phyloP scores from a whole-genome alignment of 2,329 filamentous ascomycete species.

The Aspergillus fructus region DNA sequence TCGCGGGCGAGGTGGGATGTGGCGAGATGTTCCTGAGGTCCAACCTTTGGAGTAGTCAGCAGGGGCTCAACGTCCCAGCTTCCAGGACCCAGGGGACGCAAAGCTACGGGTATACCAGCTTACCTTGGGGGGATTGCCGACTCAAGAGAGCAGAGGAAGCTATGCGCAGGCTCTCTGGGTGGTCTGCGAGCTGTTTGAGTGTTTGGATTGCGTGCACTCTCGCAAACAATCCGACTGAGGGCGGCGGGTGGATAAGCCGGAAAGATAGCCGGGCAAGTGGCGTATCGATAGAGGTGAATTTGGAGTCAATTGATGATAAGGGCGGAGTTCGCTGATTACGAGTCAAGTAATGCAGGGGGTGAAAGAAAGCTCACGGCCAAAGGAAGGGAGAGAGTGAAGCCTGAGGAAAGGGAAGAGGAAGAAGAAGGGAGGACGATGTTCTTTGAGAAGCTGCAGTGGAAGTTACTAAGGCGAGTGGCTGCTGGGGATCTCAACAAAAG shows the following conservation, averaged over 20 bases:
- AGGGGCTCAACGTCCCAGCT: slow-evolving; percentile 16
- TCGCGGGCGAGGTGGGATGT: slow-evolving; percentile 9
- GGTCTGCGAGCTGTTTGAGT: not conserved
- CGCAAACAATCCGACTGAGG: slow-evolving; percentile 1
- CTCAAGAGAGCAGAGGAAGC: slow-evolving; percentile 13
- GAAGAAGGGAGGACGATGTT: slow-evolving; percentile 7
- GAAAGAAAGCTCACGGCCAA: not conserved
- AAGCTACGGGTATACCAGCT: slow-evolving; percentile 9
- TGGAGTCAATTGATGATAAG: slow-evolving; percentile 29
- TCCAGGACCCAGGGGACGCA: slow-evolving; percentile 9
- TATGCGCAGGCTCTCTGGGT: slow-evolving; percentile 9
- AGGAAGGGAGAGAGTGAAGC: slow-evolving; percentile 4
- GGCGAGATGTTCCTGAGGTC: slow-evolving; percentile 21
- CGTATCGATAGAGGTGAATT: slow-evolving; percentile 28
- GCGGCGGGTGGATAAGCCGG: slow-evolving; percentile 26
- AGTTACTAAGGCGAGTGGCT: not conserved
- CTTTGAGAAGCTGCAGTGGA: slow-evolving; percentile 1
- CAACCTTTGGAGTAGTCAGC: slow-evolving; percentile 18
- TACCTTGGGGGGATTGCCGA: slow-evolving; percentile 1
- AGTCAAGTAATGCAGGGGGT: not conserved
- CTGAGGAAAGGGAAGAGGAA: slow-evolving; percentile 1
- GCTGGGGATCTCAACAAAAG: not conserved
- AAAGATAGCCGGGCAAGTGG: slow-evolving; percentile 29
- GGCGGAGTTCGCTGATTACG: not conserved
- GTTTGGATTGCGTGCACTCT: not conserved